Conservation (phyloP, 805 yeast species). For the Lipomyces yamadae region DNA sequence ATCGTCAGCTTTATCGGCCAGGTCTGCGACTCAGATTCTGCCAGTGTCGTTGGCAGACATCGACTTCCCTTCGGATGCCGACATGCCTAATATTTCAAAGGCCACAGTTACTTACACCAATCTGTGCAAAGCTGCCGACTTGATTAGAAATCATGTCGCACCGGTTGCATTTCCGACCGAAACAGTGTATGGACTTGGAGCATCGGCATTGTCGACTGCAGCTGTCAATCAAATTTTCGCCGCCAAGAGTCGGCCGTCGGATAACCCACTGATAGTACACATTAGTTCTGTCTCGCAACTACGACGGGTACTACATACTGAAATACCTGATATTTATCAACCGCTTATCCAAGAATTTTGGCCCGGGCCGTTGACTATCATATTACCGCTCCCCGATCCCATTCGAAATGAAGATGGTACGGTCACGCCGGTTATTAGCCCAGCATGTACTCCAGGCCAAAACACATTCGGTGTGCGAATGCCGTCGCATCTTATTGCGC, state of each 20-base stretch:
- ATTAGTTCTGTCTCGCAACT: conserved; percentile 79
- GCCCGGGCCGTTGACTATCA: conserved; percentile 95
- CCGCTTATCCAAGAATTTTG: conserved; percentile 72
- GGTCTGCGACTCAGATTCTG: conserved; percentile 16
- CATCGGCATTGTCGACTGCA: conserved; percentile 73
- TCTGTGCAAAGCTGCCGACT: conserved; percentile 58
- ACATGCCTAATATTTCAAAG: conserved; percentile 15
- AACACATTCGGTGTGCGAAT: conserved; percentile 89
- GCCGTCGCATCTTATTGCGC: conserved; percentile 84
- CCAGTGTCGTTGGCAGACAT: conserved; percentile 22
- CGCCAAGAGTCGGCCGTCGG: conserved; percentile 94
- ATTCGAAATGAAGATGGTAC: conserved; percentile 42
- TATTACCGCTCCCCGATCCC: conserved; percentile 61
- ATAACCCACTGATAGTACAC: conserved; percentile 92
- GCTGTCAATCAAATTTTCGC: conserved; percentile 76
- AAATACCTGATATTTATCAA: conserved; percentile 71
- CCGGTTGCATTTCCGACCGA: conserved; percentile 96
- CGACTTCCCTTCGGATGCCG: conserved; percentile 16
- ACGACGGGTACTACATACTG: conserved; percentile 23
- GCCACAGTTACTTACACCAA: conserved; percentile 11
- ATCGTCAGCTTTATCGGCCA: background rate
- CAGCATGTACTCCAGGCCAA: conserved; percentile 82
- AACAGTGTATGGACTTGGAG: conserved; percentile 96
- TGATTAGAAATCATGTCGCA: conserved; percentile 55
- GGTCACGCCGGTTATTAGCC: conserved; percentile 54